Evolutionary conservation across 2,329 filamentous ascomycete genomes (phyloP).

Genomic region (Scortechinia acanthostroma): DNA sequence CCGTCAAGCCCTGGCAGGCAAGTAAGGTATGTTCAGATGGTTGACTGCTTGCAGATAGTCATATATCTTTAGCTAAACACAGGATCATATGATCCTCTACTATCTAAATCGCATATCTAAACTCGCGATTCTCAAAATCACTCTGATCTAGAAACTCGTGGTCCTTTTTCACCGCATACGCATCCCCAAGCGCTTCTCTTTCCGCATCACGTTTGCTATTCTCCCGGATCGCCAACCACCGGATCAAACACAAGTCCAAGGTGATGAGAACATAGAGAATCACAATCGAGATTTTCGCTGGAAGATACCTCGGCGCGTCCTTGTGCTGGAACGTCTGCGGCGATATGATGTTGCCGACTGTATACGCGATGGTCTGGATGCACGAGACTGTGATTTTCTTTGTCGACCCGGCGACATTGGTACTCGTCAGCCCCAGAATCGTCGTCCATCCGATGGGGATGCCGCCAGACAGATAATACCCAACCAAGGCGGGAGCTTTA

Average conservation of each 20-base stretch:
- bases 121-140: no score
- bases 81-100: no score
- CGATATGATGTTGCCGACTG: slow-evolving; percentile 29
- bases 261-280: slow-evolving; percentile 11
- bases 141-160: no score
- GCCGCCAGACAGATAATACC: slow-evolving; percentile 25
- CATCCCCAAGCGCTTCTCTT: no score
- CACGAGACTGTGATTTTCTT: slow-evolving; percentile 23
- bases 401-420: slow-evolving; percentile 23
- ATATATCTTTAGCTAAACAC: no score
- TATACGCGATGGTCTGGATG: slow-evolving; percentile 23
- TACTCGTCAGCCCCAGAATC: slow-evolving; percentile 23
- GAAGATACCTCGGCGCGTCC: slow-evolving; percentile 16
- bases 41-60: no score
- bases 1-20: no score
- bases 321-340: slow-evolving; percentile 28
- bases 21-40: no score
- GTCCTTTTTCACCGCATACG: no score
- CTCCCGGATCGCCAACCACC: slow-evolving; percentile 12
- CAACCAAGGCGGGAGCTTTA: slow-evolving; percentile 21
- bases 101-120: no score
- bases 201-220: slow-evolving; percentile 9
- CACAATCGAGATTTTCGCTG: slow-evolving; percentile 13
- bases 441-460: slow-evolving; percentile 27
- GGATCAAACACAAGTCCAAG: slow-evolving; percentile 7